Conservation (phyloP, 148 eudicot genomes). For the Simmondsia chinensis region DNA sequence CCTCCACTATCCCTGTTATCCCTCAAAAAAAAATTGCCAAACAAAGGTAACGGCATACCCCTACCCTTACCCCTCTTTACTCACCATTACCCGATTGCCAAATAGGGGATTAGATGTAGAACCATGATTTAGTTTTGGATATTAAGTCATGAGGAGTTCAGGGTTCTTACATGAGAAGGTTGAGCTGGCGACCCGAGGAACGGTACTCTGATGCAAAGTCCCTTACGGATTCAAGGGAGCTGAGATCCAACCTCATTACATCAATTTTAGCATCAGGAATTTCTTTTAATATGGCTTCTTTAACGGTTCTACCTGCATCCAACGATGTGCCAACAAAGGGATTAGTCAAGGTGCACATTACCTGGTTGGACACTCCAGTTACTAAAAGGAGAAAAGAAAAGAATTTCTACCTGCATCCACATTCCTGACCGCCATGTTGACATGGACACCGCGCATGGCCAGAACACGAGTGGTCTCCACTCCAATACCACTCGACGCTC, state of each 20-base stretch:
- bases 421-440: slow-evolving; percentile 86
- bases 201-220: slow-evolving; percentile 68
- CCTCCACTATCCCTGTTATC: no score
- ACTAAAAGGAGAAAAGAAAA: no score
- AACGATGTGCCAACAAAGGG: no score
- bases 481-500: slow-evolving; percentile 91
- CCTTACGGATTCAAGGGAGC: slow-evolving; percentile 63
- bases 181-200: slow-evolving; percentile 49
- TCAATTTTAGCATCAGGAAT: slow-evolving; percentile 68
- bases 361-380: no score
- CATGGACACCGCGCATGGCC: slow-evolving; percentile 63
- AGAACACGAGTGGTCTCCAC: slow-evolving; percentile 69
- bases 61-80: no score
- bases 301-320: slow-evolving; percentile 47
- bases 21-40: no score
- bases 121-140: not conserved
- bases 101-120: no score
- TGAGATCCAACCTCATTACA: slow-evolving; percentile 83
- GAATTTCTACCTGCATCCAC: slow-evolving; percentile 36
- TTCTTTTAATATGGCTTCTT: slow-evolving; percentile 49
- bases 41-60: no score
- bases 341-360: no score
- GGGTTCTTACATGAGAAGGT: slow-evolving; percentile 71
- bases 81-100: no score
- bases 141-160: not conserved